phyloP scores from a whole-genome alignment of 2,329 filamentous ascomycete species.

The Shiraia sp. region DNA sequence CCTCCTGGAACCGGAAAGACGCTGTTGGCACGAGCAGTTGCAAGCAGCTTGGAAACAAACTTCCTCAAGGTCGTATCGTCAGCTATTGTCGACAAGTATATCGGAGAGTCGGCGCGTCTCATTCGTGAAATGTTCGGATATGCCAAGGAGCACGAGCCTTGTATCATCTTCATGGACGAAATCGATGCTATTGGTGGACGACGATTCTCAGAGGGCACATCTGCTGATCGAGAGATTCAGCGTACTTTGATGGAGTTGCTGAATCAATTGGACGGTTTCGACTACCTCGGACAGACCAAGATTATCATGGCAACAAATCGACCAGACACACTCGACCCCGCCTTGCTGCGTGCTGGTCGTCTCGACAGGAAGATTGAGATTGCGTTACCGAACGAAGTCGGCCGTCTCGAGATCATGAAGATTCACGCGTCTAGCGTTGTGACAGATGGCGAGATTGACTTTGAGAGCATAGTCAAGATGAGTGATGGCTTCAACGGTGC shows the following conservation, averaged over 20 bases:
- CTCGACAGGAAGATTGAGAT: slow-evolving; percentile 98
- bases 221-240: slow-evolving; percentile 96
- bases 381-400: slow-evolving; percentile 93
- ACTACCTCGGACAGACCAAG: slow-evolving; percentile 99
- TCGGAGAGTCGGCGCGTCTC: slow-evolving; percentile 93
- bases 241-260: slow-evolving; percentile 97
- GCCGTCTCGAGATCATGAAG: slow-evolving; percentile 94
- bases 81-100: slow-evolving; percentile 99
- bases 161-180: slow-evolving; percentile 99
- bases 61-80: slow-evolving; percentile 99
- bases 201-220: slow-evolving; percentile 95
- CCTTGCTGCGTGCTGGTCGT: slow-evolving; percentile 86
- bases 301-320: slow-evolving; percentile 99
- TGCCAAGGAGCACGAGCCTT: slow-evolving; percentile 98
- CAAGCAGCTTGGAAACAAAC: slow-evolving; percentile 95
- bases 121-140: slow-evolving; percentile 99
- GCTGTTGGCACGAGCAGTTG: slow-evolving; percentile 88
- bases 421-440: slow-evolving; percentile 88
- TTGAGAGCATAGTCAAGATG: slow-evolving; percentile 99
- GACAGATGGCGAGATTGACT: slow-evolving; percentile 94
- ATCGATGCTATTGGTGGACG: slow-evolving; percentile 98
- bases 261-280: slow-evolving; percentile 98
- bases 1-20: slow-evolving; percentile 98
- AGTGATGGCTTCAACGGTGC: slow-evolving; percentile 97
- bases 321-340: slow-evolving; percentile 93